These are phyloP conservation scores for Cymbopogon citratus DNA, from an alignment of 176 grass and related monocot species.

Conservation along the genomic window DNA sequence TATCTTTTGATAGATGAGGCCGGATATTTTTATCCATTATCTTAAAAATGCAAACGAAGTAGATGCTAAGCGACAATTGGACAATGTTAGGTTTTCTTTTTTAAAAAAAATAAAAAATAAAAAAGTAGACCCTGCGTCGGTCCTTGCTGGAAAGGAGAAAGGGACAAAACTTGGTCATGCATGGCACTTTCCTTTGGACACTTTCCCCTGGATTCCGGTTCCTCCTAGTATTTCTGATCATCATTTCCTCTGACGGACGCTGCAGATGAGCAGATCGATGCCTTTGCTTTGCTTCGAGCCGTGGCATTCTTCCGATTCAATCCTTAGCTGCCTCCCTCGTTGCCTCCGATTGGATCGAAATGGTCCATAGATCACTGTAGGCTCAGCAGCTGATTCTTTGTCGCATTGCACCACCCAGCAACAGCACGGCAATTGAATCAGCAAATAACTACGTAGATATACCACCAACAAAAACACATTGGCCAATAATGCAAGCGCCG, in stretches of 20 bases:
- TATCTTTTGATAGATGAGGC: no score
- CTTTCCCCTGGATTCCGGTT: not conserved
- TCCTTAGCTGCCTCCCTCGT: not conserved
- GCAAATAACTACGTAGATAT: no score
- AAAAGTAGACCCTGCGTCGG: not conserved
- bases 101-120: not conserved
- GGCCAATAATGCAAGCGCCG: no score
- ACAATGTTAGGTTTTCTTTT: not conserved
- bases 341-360: not conserved
- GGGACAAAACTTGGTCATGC: not conserved
- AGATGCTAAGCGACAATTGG: no score
- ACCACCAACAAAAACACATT: no score
- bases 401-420: no score
- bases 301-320: constrained; percentile 36
- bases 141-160: not conserved
- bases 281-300: constrained; percentile 35
- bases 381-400: no score
- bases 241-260: not conserved
- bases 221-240: constrained; percentile 1
- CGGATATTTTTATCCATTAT: no score
- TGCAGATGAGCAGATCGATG: not conserved
- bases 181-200: not conserved
- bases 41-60: no score
- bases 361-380: not conserved
- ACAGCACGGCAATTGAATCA: no score